A percentile compares a stretch with the other conserved stretches of the same genome.
These are phyloP conservation scores for Globisporangium sylvaticum DNA, from an alignment of 352 stramenopile genomes.

Conservation along the genomic window DNA sequence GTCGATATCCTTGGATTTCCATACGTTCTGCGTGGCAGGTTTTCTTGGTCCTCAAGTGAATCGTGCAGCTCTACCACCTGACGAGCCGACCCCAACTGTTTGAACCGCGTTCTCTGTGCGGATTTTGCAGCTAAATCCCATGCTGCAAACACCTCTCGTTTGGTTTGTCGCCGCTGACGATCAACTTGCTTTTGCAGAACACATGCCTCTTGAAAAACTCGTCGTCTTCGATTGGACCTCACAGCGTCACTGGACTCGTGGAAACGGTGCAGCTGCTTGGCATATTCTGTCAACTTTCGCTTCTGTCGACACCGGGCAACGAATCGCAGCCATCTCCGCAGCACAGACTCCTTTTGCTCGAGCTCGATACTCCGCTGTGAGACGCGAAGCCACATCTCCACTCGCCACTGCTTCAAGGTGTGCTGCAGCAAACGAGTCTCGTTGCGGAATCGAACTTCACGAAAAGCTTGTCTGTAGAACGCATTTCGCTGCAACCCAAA, in stretches of 20 bases:
- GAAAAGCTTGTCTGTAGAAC: not conserved
- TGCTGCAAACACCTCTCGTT: not conserved
- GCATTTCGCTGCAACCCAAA: constrained; percentile 1
- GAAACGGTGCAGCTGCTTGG: constrained; percentile 1
- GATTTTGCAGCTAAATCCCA: constrained; percentile 4
- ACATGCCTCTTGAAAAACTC: constrained; percentile 3
- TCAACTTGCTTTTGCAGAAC: not conserved
- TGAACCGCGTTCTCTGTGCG: not conserved
- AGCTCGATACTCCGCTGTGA: not conserved
- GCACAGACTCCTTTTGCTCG: not conserved
- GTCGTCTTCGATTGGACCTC: not conserved
- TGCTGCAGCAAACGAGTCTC: not conserved
- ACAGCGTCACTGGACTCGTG: not conserved
- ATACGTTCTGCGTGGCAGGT: not conserved
- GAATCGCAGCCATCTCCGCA: constrained; percentile 8
- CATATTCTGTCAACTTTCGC: not conserved
- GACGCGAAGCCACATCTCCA: constrained; percentile 10
- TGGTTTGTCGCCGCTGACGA: not conserved
- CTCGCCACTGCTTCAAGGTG: constrained; percentile 2
- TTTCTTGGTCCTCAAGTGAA: constrained; percentile 1
- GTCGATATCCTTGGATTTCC: not conserved
- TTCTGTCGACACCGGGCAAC: not conserved
- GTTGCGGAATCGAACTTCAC: not conserved
- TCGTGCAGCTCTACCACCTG: not conserved
- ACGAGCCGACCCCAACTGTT: not conserved